Percentiles rank a stretch among this genome's conserved stretches.
Evolutionary conservation across 83 land plant species (phyloP).

Genomic region (Diphasiastrum complanatum): DNA sequence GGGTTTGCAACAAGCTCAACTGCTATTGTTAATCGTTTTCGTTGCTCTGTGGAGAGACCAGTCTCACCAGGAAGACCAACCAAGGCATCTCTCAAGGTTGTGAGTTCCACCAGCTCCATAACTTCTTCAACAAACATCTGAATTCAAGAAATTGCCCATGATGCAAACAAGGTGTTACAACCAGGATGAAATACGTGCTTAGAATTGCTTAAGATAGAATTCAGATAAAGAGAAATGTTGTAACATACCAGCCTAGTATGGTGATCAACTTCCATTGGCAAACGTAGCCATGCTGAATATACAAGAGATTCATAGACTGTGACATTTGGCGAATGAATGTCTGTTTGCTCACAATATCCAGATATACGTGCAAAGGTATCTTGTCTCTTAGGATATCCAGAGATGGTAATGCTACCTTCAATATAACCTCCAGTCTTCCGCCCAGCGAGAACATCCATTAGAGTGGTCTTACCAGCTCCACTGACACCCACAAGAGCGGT

Average conservation of each 20-base stretch:
- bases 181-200: background rate
- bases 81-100: constrained; percentile 49
- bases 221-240: background rate
- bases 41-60: constrained; percentile 72
- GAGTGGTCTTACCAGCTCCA: constrained; percentile 28
- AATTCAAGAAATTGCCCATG: background rate
- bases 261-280: background rate
- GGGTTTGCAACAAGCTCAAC: constrained; percentile 86
- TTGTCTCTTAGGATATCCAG: constrained; percentile 20
- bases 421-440: constrained; percentile 26
- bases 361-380: constrained; percentile 26
- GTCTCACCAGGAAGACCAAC: constrained; percentile 78
- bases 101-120: constrained; percentile 71
- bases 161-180: background rate
- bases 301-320: constrained; percentile 13
- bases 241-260: constrained; percentile 11
- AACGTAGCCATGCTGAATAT: constrained; percentile 13
- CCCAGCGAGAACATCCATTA: constrained; percentile 28
- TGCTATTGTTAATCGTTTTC: constrained; percentile 76
- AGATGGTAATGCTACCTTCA: constrained; percentile 17
- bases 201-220: background rate
- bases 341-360: constrained; percentile 27
- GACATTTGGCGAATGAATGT: constrained; percentile 26
- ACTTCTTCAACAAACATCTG: constrained; percentile 75
- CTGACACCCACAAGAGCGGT: constrained; percentile 30